Evolutionary conservation across 768 basidiomycete species (phyloP).

Genomic region (Chiua virens): DNA sequence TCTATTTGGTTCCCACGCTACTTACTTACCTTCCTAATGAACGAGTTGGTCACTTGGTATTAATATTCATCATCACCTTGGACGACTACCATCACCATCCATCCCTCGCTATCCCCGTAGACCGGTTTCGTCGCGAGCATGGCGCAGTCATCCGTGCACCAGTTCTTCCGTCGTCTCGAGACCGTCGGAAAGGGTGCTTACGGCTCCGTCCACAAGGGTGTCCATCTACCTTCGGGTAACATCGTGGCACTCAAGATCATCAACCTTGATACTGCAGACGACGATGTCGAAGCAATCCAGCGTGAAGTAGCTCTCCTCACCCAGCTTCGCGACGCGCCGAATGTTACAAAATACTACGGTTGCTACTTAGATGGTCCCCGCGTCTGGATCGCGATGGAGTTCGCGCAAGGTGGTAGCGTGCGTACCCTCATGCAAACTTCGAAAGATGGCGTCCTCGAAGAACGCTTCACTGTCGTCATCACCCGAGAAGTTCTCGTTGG

Average conservation of each 20-base stretch:
- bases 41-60: too few relatives aligned
- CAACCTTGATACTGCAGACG: constrained; percentile 94
- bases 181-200: constrained; percentile 96
- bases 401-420: constrained; percentile 93
- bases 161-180: constrained; percentile 83
- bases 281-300: constrained; percentile 96
- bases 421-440: constrained; percentile 90
- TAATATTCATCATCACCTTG: too few relatives aligned
- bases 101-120: background rate
- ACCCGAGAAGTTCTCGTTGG: constrained; percentile 86
- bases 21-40: background rate
- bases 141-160: constrained; percentile 65
- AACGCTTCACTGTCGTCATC: constrained; percentile 86
- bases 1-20: constrained; percentile 19
- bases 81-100: background rate
- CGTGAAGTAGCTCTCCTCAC: constrained; percentile 91
- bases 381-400: constrained; percentile 99
- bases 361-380: constrained; percentile 93
- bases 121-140: constrained; percentile 16
- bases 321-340: constrained; percentile 86
- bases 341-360: constrained; percentile 95
- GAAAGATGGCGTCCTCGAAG: constrained; percentile 74
- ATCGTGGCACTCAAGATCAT: constrained; percentile 98
- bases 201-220: constrained; percentile 92
- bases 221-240: constrained; percentile 80